These are phyloP conservation scores for Debaryomyces udenii DNA, from an alignment of 1,139 yeast species.

Conservation along the genomic window DNA sequence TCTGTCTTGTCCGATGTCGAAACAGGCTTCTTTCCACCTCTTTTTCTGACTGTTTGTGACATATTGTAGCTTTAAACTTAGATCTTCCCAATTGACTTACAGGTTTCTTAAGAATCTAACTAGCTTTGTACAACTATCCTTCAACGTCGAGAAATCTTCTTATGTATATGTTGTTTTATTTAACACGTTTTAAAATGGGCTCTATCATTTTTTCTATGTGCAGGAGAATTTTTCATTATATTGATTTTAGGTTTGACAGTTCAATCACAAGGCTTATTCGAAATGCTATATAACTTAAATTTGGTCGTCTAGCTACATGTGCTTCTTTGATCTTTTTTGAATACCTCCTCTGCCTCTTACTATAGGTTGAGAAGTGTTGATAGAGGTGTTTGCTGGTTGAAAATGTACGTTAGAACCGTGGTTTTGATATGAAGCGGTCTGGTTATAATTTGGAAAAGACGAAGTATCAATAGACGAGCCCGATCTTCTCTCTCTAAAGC, in stretches of 20 bases:
- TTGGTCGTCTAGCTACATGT: slow-evolving; percentile 20
- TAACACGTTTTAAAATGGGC: slow-evolving; percentile 6
- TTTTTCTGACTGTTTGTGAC: slow-evolving; percentile 33
- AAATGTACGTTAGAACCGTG: slow-evolving; percentile 3
- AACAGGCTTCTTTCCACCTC: slow-evolving; percentile 26
- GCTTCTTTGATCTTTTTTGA: slow-evolving; percentile 48
- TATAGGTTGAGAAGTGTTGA: slow-evolving; percentile 29
- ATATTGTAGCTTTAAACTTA: slow-evolving; percentile 15
- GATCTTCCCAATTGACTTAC: slow-evolving; percentile 7
- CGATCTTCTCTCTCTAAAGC: slow-evolving; percentile 1
- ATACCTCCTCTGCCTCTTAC: slow-evolving; percentile 55
- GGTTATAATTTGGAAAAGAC: background rate
- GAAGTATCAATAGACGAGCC: slow-evolving; percentile 1
- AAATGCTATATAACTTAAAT: background rate
- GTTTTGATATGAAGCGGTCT: background rate
- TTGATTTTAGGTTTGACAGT: background rate
- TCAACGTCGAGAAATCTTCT: background rate
- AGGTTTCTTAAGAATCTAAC: background rate
- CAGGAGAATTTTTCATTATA: slow-evolving; percentile 5
- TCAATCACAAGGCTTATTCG: background rate
- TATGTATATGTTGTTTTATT: background rate
- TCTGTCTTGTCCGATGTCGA: slow-evolving; percentile 10
- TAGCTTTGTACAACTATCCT: background rate
- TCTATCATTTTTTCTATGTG: background rate
- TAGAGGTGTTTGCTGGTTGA: background rate